A percentile compares a stretch with the other conserved stretches of the same genome.
Evolutionary conservation across 73 alveolate species (phyloP).

Genomic region (Diophrys appendiculata): DNA sequence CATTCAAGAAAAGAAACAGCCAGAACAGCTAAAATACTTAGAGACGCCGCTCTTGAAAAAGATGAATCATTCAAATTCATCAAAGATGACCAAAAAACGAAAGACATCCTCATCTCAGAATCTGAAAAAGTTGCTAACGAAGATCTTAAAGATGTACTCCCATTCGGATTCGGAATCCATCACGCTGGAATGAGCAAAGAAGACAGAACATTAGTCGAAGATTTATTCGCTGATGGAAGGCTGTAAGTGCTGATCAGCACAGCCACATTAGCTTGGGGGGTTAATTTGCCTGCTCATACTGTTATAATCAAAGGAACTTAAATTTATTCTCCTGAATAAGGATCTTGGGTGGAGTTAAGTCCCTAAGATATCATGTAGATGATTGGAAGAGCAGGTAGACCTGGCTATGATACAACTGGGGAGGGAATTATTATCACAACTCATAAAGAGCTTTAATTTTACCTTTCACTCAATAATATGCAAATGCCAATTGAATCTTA

Average conservation of each 20-base stretch:
- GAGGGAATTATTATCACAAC: slow-evolving; percentile 99
- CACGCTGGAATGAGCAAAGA: slow-evolving; percentile 99
- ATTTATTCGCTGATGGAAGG: slow-evolving; percentile 93
- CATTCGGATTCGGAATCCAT: slow-evolving; percentile 97
- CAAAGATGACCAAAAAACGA: slow-evolving; percentile 78
- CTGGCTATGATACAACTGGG: slow-evolving; percentile 96
- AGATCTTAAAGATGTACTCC: slow-evolving; percentile 94
- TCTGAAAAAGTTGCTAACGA: slow-evolving; percentile 33
- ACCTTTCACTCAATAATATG: slow-evolving; percentile 94
- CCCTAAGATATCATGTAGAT: slow-evolving; percentile 97
- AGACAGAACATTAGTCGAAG: slow-evolving; percentile 97
- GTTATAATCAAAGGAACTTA: slow-evolving; percentile 99
- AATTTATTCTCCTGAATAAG: slow-evolving; percentile 98
- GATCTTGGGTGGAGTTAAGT: slow-evolving; percentile 98
- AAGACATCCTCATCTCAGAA: slow-evolving; percentile 72
- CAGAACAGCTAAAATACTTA: slow-evolving; percentile 94
- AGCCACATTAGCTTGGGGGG: slow-evolving; percentile 99
- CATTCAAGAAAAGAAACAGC: slow-evolving; percentile 99
- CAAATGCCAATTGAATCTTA: slow-evolving; percentile 99
- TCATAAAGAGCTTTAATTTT: slow-evolving; percentile 94
- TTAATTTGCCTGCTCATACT: slow-evolving; percentile 99
- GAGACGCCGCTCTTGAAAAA: slow-evolving; percentile 91
- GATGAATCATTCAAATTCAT: slow-evolving; percentile 83
- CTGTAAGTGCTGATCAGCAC: slow-evolving; percentile 94
- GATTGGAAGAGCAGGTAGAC: slow-evolving; percentile 99